Evolutionary conservation across 1,284 basidiomycete genomes (phyloP).

Genomic region (Somion occarium): DNA sequence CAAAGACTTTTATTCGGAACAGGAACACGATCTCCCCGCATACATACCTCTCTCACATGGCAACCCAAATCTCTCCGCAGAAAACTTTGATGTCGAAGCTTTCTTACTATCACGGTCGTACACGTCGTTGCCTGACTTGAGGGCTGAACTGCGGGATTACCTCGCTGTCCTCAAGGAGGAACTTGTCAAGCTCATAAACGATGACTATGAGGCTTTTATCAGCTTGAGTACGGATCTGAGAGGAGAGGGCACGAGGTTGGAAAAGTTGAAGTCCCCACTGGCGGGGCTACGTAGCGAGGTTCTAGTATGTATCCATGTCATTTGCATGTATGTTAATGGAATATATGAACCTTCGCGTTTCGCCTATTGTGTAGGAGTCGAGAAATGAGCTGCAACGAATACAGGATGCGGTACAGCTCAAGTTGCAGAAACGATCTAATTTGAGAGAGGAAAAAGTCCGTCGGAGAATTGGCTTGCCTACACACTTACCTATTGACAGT

Average conservation of each 20-base stretch:
- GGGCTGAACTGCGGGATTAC: constrained; percentile 84
- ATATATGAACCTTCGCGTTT: not conserved
- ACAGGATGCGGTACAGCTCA: constrained; percentile 72
- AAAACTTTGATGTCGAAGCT: constrained; percentile 77
- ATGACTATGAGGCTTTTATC: constrained; percentile 97
- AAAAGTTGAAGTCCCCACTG: constrained; percentile 64
- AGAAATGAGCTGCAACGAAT: constrained; percentile 57
- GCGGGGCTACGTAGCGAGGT: constrained; percentile 60
- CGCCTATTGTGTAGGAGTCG: constrained; percentile 44
- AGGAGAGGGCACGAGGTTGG: constrained; percentile 75
- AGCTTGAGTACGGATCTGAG: constrained; percentile 86
- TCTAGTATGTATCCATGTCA: constrained; percentile 44
- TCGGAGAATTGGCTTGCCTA: constrained; percentile 1
- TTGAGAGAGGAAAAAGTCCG: constrained; percentile 81
- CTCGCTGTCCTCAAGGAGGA: constrained; percentile 83
- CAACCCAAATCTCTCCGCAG: constrained; percentile 66
- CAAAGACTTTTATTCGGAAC: constrained; percentile 11
- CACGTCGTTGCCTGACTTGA: constrained; percentile 83
- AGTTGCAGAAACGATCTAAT: constrained; percentile 67
- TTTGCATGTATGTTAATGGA: constrained; percentile 1
- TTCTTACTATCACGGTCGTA: constrained; percentile 88
- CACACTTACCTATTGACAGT: constrained; percentile 1
- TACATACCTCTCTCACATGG: constrained; percentile 76
- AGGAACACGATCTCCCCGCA: constrained; percentile 58
- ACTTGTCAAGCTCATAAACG: constrained; percentile 92